A percentile compares a stretch with the other conserved stretches of the same genome.
Evolutionary conservation across 169 alveolate species (phyloP).

Genomic region (Neospora caninum): DNA sequence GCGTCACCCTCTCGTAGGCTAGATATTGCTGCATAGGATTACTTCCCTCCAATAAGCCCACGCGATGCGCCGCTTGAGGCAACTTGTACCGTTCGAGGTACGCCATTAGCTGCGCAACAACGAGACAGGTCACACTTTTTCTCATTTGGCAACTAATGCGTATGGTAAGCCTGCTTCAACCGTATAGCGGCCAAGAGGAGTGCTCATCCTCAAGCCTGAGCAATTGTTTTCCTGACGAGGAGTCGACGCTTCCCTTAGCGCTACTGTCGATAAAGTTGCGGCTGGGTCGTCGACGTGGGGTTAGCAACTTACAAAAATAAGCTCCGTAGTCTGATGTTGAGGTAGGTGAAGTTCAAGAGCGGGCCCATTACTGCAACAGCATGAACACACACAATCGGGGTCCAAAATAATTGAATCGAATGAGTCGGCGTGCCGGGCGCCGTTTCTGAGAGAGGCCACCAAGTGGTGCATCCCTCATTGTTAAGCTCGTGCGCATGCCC

Average conservation of each 20-base stretch:
- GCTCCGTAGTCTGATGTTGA: background rate
- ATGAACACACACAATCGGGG: background rate
- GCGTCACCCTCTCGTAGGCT: slow-evolving; percentile 2
- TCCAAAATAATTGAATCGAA: too few species aligned
- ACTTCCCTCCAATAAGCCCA: background rate
- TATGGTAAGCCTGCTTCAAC: background rate
- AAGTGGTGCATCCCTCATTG: too few species aligned
- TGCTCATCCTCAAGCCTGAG: too few species aligned
- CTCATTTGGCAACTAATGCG: background rate
- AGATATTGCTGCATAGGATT: background rate
- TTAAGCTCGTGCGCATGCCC: too few species aligned
- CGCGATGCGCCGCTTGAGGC: background rate
- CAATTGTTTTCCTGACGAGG: too few species aligned
- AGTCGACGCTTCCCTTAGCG: too few species aligned
- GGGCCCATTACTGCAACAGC: background rate
- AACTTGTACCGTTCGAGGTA: slow-evolving; percentile 4
- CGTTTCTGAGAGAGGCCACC: too few species aligned
- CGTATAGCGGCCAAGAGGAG: background rate
- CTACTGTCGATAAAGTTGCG: too few species aligned
- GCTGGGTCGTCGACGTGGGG: too few species aligned
- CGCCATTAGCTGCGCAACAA: background rate
- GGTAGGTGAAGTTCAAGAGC: background rate
- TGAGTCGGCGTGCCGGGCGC: too few species aligned
- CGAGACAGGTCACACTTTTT: background rate
- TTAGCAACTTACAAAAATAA: background rate